Evolutionary conservation across 73 alveolate genomes (phyloP).

Genomic region (Paraurostyla sp.): DNA sequence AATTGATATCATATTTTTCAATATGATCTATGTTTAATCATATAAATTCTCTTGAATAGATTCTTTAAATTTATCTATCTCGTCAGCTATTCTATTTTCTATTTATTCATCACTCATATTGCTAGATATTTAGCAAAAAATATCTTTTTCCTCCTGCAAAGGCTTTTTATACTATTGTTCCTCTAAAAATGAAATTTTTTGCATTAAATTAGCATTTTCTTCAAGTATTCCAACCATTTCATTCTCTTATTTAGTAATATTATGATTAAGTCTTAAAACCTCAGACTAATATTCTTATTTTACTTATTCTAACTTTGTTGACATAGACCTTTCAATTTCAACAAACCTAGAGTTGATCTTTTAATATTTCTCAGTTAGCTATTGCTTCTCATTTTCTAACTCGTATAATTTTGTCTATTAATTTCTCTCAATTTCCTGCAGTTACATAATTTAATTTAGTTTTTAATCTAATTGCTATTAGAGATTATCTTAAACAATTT

Average conservation of each 20-base stretch:
- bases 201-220: not conserved
- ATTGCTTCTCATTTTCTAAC: not conserved
- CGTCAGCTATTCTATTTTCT: too few species aligned
- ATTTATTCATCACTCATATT: too few species aligned
- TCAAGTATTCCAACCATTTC: not conserved
- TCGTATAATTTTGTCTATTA: not conserved
- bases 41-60: too few species aligned
- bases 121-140: too few species aligned
- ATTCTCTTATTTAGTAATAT: conserved; percentile 10
- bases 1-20: too few species aligned
- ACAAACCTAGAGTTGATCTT: not conserved
- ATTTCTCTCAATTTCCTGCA: not conserved
- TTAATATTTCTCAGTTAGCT: not conserved
- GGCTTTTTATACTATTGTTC: too few species aligned
- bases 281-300: not conserved
- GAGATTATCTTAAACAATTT: conserved; percentile 20
- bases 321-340: not conserved
- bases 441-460: not conserved
- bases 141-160: too few species aligned
- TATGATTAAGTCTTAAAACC: not conserved
- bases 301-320: not conserved
- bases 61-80: too few species aligned
- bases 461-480: not conserved
- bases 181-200: not conserved
- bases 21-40: too few species aligned